Percentiles rank a stretch among this genome's conserved stretches.
Conservation (phyloP, 805 yeast genomes). For the Isabelozyma heimii region DNA sequence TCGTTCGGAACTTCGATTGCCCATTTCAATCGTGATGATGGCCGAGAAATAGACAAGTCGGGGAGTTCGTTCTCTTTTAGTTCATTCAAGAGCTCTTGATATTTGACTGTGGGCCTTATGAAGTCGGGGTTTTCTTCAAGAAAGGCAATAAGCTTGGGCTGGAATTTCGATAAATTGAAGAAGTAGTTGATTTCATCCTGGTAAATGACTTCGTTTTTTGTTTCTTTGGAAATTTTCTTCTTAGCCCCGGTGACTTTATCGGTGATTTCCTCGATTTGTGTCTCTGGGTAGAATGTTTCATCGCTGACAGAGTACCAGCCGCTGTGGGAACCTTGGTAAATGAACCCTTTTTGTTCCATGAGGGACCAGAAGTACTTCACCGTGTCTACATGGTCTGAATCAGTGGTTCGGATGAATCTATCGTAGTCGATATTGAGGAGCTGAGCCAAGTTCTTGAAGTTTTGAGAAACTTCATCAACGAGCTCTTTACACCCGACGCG, state of each 20-base stretch:
- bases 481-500: constrained; percentile 56
- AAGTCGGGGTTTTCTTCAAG: constrained; percentile 52
- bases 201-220: constrained; percentile 71
- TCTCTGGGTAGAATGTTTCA: constrained; percentile 88
- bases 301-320: constrained; percentile 97
- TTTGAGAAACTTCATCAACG: constrained; percentile 66
- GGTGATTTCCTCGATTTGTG: constrained; percentile 52
- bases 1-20: constrained; percentile 88
- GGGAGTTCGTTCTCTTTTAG: constrained; percentile 45
- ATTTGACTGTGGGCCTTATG: constrained; percentile 63
- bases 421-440: constrained; percentile 57
- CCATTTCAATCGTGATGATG: constrained; percentile 76
- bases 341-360: constrained; percentile 57
- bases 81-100: constrained; percentile 54
- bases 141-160: constrained; percentile 47
- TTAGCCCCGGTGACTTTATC: constrained; percentile 23
- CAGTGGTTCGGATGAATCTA: constrained; percentile 89
- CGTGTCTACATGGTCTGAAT: constrained; percentile 65
- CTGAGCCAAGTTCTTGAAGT: constrained; percentile 65
- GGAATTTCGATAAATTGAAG: constrained; percentile 68
- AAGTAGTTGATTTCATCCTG: constrained; percentile 85
- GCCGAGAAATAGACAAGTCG: constrained; percentile 88
- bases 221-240: constrained; percentile 55
- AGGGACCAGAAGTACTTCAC: constrained; percentile 70
- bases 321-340: constrained; percentile 77